Evolutionary conservation across 306 rosid genomes (phyloP), one percentile per base, ranked within the genome.

Genomic region (Argentina anserina): DNA sequence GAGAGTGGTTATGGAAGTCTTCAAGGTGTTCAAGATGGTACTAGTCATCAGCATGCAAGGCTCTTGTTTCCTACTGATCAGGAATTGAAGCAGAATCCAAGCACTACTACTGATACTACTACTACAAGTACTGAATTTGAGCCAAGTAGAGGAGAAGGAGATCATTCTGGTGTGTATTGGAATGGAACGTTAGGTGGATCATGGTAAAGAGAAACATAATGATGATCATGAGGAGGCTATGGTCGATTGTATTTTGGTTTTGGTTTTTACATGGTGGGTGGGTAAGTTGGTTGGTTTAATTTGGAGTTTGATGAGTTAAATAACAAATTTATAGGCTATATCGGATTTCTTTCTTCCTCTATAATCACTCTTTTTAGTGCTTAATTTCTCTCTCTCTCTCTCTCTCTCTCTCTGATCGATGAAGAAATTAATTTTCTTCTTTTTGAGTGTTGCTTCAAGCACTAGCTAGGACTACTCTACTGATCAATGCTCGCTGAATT

Each of bases 171-270:
- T 74, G 92, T 88, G 23, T 92, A 80, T 85, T 94, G 97, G 98
- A 91, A 72, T 77, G 96, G 98, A 69, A 86, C 91, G 94, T 80
- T 89, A 70, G 97, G 96, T 75, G 98, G 97, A 29, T 86, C 94
- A 43, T 94, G 98, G 98, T 91, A 88, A 87, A 31, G 67, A 33
- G 73, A 49, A 58, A 53, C 61, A 74, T 1, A 43, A 39, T n/a
- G 53, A 34, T 37, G 73, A 45, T 26, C 23, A 75, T 46, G 66
- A 69, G 34, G 45, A 70, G n/a, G n/a, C n/a, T n/a, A n/a, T 69
- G 87, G 76, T 70, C 36, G 36, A 33, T 69, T 86, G 76, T 70
- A 76, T 26, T 80, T 78, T 29, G 34, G 42, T 56, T 63, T 78
- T 31, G 53, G 25, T 58, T 55, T 31, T 83, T 62, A 29, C 43